Percentiles rank a stretch among this genome's conserved stretches.
phyloP scores from a whole-genome alignment of 1,139 yeast genomes.

The Blastobotrys apis region DNA sequence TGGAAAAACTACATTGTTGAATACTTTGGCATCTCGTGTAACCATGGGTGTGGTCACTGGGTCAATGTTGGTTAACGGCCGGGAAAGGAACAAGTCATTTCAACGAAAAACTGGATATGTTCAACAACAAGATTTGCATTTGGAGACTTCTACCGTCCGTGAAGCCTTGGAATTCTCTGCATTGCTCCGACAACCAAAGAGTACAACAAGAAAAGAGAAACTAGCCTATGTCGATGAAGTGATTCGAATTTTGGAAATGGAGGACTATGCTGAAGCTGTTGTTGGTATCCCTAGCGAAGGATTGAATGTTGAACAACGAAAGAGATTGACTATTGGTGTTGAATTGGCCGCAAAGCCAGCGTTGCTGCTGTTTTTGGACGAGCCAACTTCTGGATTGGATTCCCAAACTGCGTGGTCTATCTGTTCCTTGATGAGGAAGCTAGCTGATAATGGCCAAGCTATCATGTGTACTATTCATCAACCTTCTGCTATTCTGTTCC shows the following conservation, averaged over 20 bases:
- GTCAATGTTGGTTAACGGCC: conserved; percentile 57
- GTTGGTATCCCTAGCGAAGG: conserved; percentile 68
- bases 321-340: conserved; percentile 79
- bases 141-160: conserved; percentile 54
- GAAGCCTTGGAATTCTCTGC: conserved; percentile 59
- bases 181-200: conserved; percentile 49
- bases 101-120: conserved; percentile 60
- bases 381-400: conserved; percentile 90
- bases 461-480: conserved; percentile 80
- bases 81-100: conserved; percentile 48
- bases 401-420: conserved; percentile 91
- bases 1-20: conserved; percentile 58
- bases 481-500: conserved; percentile 72
- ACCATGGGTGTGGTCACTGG: conserved; percentile 57
- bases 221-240: conserved; percentile 53
- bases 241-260: conserved; percentile 52
- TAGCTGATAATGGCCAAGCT: conserved; percentile 77
- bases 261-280: conserved; percentile 54
- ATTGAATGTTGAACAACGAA: conserved; percentile 79
- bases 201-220: conserved; percentile 45
- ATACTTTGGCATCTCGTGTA: conserved; percentile 53
- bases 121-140: conserved; percentile 59
- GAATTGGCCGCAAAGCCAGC: conserved; percentile 87
- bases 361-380: conserved; percentile 75
- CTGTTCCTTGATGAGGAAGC: conserved; percentile 67